A percentile compares a stretch with the other conserved stretches of the same genome.
Evolutionary conservation across 805 yeast species (phyloP).

Genomic region (Starmerella sirachaensis): DNA sequence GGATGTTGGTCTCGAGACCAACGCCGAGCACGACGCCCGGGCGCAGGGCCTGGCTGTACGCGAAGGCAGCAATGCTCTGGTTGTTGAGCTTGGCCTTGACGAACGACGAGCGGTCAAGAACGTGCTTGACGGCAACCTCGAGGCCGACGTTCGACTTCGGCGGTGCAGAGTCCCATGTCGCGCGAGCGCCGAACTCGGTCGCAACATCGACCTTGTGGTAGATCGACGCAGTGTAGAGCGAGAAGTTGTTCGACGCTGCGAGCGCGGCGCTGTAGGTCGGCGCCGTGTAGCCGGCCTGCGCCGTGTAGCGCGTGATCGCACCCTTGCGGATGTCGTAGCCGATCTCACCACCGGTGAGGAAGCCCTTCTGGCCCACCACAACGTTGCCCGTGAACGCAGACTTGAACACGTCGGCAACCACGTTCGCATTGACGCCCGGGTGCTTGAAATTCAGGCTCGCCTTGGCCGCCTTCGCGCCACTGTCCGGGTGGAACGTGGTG

Average conservation of each 20-base stretch:
- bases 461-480: slow-evolving; percentile 68
- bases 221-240: slow-evolving; percentile 62
- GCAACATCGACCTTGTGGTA: slow-evolving; percentile 87
- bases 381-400: slow-evolving; percentile 96
- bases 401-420: slow-evolving; percentile 86
- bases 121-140: slow-evolving; percentile 93
- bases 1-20: slow-evolving; percentile 94
- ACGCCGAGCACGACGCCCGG: slow-evolving; percentile 95
- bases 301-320: slow-evolving; percentile 83
- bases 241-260: slow-evolving; percentile 72
- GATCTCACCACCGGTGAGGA: slow-evolving; percentile 93
- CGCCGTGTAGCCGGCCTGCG: slow-evolving; percentile 86
- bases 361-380: slow-evolving; percentile 89
- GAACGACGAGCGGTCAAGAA: slow-evolving; percentile 74
- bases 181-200: slow-evolving; percentile 97
- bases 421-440: slow-evolving; percentile 87
- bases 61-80: slow-evolving; percentile 83
- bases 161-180: slow-evolving; percentile 78
- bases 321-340: slow-evolving; percentile 93
- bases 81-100: slow-evolving; percentile 96
- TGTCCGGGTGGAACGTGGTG: slow-evolving; percentile 77
- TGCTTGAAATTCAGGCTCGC: slow-evolving; percentile 83
- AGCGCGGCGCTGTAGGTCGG: slow-evolving; percentile 78
- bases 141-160: slow-evolving; percentile 72
- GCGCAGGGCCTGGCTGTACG: slow-evolving; percentile 89